These are phyloP conservation scores for Pyrenophora seminiperda DNA, from an alignment of 2,329 filamentous ascomycete genomes.

Conservation along the genomic window DNA sequence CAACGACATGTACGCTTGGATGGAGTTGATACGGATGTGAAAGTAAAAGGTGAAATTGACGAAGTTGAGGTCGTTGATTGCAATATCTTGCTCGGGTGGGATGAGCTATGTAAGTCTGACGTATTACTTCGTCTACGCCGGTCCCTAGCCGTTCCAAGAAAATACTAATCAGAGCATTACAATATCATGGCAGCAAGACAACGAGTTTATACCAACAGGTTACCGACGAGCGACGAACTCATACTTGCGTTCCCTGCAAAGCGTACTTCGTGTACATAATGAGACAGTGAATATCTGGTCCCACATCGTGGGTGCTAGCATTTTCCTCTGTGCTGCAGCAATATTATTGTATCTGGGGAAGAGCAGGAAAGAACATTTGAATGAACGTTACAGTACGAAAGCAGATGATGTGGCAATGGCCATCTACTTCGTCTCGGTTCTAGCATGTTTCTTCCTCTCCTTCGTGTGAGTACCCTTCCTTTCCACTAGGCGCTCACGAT, in stretches of 20 bases:
- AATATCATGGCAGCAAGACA: constrained; percentile 13
- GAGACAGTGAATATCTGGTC: constrained; percentile 16
- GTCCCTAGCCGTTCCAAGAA: background rate
- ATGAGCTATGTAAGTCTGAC: constrained; percentile 9
- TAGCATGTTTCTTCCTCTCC: constrained; percentile 14
- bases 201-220: constrained; percentile 10
- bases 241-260: constrained; percentile 1
- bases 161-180: background rate
- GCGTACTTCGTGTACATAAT: constrained; percentile 7
- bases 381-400: background rate
- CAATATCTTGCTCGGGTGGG: constrained; percentile 5
- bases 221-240: constrained; percentile 7
- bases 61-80: background rate
- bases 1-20: background rate
- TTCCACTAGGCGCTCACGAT: background rate
- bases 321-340: background rate
- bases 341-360: background rate
- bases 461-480: constrained; percentile 39
- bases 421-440: constrained; percentile 9
- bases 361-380: too few species aligned
- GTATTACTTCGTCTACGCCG: background rate
- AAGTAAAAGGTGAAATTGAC: background rate
- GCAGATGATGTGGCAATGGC: constrained; percentile 6
- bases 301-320: constrained; percentile 1
- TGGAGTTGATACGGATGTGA: background rate